Evolutionary conservation across 345 rosid genomes (phyloP).

Genomic region (Hirschfeldia incana): DNA sequence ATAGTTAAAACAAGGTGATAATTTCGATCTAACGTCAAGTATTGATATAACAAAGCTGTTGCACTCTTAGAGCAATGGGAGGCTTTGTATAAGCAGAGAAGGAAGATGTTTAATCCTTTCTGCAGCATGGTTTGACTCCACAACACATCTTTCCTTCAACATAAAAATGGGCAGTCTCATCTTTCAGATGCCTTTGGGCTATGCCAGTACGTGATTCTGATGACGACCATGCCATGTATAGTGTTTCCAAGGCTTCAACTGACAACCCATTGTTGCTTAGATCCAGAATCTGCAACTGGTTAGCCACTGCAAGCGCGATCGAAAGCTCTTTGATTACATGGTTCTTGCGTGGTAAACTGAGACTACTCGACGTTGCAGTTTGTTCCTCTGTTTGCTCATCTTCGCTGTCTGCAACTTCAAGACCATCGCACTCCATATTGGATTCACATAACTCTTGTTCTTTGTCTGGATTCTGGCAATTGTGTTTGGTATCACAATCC

Average conservation of each 20-base stretch:
- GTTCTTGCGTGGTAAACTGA: slow-evolving; percentile 40
- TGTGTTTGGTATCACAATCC: slow-evolving; percentile 29
- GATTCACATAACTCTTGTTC: slow-evolving; percentile 39
- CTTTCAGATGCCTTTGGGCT: slow-evolving; percentile 59
- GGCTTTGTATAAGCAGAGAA: neutral
- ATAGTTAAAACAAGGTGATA: neutral
- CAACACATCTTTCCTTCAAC: slow-evolving; percentile 59
- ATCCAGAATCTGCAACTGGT: slow-evolving; percentile 60
- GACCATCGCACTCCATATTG: slow-evolving; percentile 45
- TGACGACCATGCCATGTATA: slow-evolving; percentile 76
- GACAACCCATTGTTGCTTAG: slow-evolving; percentile 76
- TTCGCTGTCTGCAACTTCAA: slow-evolving; percentile 92
- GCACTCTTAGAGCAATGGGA: slow-evolving; percentile 2
- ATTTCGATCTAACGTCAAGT: neutral
- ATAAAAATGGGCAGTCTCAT: slow-evolving; percentile 60
- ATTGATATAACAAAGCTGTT: neutral
- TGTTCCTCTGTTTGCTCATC: slow-evolving; percentile 51
- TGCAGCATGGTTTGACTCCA: slow-evolving; percentile 68
- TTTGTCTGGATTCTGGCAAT: slow-evolving; percentile 9
- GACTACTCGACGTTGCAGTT: slow-evolving; percentile 47
- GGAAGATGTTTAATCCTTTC: slow-evolving; percentile 47
- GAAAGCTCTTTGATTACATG: slow-evolving; percentile 55
- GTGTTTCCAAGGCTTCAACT: slow-evolving; percentile 43
- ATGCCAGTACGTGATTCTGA: slow-evolving; percentile 47
- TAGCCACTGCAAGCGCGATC: slow-evolving; percentile 61